Percentiles rank a stretch among this genome's conserved stretches.
Evolutionary conservation across 73 alveolate genomes (phyloP).

Genomic region (Symbiodinium pilosum): DNA sequence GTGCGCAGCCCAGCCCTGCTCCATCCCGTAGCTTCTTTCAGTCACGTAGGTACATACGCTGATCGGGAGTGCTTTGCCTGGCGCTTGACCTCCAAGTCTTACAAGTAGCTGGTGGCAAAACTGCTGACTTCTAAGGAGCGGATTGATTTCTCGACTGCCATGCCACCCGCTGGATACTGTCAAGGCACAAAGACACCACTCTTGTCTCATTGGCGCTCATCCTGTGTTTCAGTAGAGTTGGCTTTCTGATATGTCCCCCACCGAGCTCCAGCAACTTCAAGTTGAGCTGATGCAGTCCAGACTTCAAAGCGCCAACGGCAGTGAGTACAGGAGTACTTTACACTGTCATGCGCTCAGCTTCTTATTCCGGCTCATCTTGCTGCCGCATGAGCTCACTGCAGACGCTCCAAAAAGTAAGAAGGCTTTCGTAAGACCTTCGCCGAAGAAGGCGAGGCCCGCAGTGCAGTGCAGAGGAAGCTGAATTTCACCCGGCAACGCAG

Average conservation of each 20-base stretch:
- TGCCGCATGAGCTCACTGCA: background rate
- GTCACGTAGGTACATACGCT: slow-evolving; percentile 34
- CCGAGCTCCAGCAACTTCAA: too few relatives aligned
- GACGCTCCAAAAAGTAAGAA: background rate
- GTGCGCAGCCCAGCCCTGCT: background rate
- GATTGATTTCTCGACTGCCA: slow-evolving; percentile 96
- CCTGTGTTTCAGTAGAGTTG: too few relatives aligned
- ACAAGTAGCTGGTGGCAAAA: background rate
- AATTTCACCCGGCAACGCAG: background rate
- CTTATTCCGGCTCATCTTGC: too few relatives aligned
- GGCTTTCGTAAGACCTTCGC: slow-evolving; percentile 18
- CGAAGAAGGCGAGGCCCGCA: slow-evolving; percentile 8
- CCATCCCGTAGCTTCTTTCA: background rate
- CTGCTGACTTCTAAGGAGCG: slow-evolving; percentile 17
- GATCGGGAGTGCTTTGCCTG: slow-evolving; percentile 36
- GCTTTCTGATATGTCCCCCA: too few relatives aligned
- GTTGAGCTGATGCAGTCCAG: slow-evolving; percentile 53
- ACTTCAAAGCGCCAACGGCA: slow-evolving; percentile 52
- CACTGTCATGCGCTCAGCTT: slow-evolving; percentile 6
- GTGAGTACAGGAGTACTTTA: slow-evolving; percentile 1
- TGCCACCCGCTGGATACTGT: slow-evolving; percentile 98
- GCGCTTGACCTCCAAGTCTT: background rate
- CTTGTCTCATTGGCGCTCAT: too few relatives aligned
- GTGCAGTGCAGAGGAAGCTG: too few relatives aligned
- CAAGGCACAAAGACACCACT: too few relatives aligned